Evolutionary conservation across 371 early-diverging fungal genomes (phyloP), one percentile per base, ranked within the genome.

Genomic region (Circinella minor): DNA sequence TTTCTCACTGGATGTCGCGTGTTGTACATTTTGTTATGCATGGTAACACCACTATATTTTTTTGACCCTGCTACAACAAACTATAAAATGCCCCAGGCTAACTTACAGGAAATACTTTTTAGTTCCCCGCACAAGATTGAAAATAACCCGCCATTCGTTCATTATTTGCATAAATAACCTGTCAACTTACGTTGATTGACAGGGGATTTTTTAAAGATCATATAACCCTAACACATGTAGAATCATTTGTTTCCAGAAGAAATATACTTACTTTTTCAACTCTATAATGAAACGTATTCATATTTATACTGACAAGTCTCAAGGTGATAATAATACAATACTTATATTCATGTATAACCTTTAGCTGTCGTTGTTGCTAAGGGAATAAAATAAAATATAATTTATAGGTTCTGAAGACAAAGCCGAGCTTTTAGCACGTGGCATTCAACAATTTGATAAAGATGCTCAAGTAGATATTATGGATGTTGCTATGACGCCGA

Each of bases 221-320:
- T 54, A 6, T 6, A 8, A n/a, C 54, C 9, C 54, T 18, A 54
- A 27, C 27, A 27, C 27, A 27, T 27, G 27, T 27, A 27, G 27
- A 27, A 27, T 27, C 15, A 4, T 11, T 54, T 54, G 14, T 54
- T 54, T 54, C 15, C 15, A 54, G 11, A 43, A 43, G 3, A 3
- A 43, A 43, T 43, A 43, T 1, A 27, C 27, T 27, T 27, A 27
- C 27, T 27, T 27, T 27, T 20, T 47, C 48, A 13, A 18, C 2
- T 59, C 36, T 6, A 43, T 36, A 17, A 57, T 55, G 61, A 48
- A 65, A 7, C 51, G 60, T 3, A 36, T 76, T 36, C 49, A 76
- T 46, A 68, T 76, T 47, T 73, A 72, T 47, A 68, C 76, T 48
- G 76, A 76, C 55, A 76, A 71, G 11, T 72, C 73, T 10, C 57